Evolutionary conservation across 202 grass and related monocot genomes (phyloP), one percentile per base, ranked within the genome.

Genomic region (Panicum virgatum): DNA sequence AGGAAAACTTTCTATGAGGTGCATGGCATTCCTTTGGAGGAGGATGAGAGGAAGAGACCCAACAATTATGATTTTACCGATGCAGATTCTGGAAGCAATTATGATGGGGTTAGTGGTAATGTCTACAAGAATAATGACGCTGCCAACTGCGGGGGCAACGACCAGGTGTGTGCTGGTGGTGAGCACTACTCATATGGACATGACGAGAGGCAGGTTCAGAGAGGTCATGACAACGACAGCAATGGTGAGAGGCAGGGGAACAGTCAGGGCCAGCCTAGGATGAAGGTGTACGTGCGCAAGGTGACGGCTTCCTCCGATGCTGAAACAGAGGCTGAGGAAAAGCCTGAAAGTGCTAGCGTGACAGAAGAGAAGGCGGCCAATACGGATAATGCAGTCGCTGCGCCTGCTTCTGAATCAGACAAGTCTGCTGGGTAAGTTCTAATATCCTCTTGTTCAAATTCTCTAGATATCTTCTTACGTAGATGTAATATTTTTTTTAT

Each of bases 341-440:
- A 63, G n/a, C n/a, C 62, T 84, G 72, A 82, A 71, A 63, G 7
- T 64, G 37, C 65, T 37, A 47, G 4, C 44, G 53, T 47, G 19
- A 51, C 15, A 4, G 53, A 32, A 69, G 52, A 85, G 62, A 25
- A 45, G 1, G 57, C 48, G 15, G 22, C 56, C 37, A 47, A 0
- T 70, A 16, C 54, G 20, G 64, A 16, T 11, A 50, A 66, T 72
- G 63, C 5, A 5, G 37, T 30, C 0, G 39, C 12, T 1, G 19
- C 12, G 22, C 72, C 87, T 26, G 48, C 14, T 26, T 66, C 83
- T 78, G 88, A 30, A 67, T 82, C 78, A 60, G 57, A 89, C 15
- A 76, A 66, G 0, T 66, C 72, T 60, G 16, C 72, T 7, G 78
- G 50, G 79, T 82, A 79, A 22, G 71, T 47, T 45, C 1, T 20